Evolutionary conservation across 306 rosid species (phyloP).

Genomic region (Quercus suber): DNA sequence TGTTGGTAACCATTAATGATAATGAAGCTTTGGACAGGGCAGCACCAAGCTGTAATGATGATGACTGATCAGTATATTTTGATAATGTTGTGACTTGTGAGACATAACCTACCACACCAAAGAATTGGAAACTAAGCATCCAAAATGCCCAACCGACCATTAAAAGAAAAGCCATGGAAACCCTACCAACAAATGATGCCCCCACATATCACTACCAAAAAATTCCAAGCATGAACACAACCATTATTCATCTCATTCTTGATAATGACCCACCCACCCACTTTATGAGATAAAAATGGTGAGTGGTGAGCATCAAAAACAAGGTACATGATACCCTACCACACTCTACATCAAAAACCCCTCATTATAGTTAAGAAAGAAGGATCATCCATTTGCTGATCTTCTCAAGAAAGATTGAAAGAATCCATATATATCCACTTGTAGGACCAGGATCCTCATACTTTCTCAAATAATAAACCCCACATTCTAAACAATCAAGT

Average conservation of each 20-base stretch:
- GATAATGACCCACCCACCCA: conserved; percentile 26
- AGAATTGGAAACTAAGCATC: conserved; percentile 7
- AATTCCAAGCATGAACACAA: conserved; percentile 2
- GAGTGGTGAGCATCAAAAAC: conserved; percentile 18
- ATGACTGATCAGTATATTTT: neutral
- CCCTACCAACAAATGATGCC: conserved; percentile 27
- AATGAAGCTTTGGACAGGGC: neutral
- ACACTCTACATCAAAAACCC: neutral
- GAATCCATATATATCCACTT: neutral
- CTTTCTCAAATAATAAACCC: neutral
- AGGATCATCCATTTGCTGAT: neutral
- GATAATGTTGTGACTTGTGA: neutral
- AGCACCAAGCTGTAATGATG: too few species aligned
- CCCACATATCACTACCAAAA: conserved; percentile 18
- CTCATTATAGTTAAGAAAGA: neutral
- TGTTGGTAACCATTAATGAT: neutral
- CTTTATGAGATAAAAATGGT: neutral
- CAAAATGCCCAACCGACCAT: conserved; percentile 11
- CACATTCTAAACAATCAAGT: neutral
- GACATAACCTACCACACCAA: neutral
- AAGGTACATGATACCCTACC: neutral
- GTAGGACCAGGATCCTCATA: neutral
- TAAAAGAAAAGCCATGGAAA: conserved; percentile 11
- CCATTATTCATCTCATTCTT: conserved; percentile 10
- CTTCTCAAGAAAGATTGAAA: neutral